phyloP scores from a whole-genome alignment of 2,329 filamentous ascomycete species.

The Colletotrichum spaethianum region DNA sequence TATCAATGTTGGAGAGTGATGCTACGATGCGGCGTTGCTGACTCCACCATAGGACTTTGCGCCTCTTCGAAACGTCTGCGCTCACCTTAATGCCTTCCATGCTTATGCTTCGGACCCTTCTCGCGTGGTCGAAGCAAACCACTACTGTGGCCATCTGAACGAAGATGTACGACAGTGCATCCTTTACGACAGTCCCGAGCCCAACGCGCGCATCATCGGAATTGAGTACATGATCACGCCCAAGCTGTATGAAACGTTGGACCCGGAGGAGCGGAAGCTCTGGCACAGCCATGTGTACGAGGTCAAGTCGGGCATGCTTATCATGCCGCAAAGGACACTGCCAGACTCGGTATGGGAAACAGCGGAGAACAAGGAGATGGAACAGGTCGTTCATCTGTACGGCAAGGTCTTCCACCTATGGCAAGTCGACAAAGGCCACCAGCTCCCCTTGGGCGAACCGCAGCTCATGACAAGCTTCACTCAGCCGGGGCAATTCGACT shows the following conservation, averaged over 20 bases:
- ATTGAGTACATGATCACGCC: slow-evolving; percentile 91
- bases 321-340: slow-evolving; percentile 77
- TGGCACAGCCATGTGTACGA: slow-evolving; percentile 87
- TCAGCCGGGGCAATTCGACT: slow-evolving; percentile 63
- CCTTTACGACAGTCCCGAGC: slow-evolving; percentile 80
- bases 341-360: slow-evolving; percentile 78
- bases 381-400: slow-evolving; percentile 80
- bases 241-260: slow-evolving; percentile 76
- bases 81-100: slow-evolving; percentile 90
- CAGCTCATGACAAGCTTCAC: slow-evolving; percentile 70
- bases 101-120: slow-evolving; percentile 81
- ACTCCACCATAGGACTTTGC: slow-evolving; percentile 69
- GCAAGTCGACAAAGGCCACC: slow-evolving; percentile 84
- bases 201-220: slow-evolving; percentile 82
- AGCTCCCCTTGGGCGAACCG: slow-evolving; percentile 65
- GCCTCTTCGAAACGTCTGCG: slow-evolving; percentile 82
- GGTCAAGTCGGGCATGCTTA: slow-evolving; percentile 84
- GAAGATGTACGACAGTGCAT: slow-evolving; percentile 86
- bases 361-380: slow-evolving; percentile 86
- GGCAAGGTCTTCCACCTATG: slow-evolving; percentile 90
- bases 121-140: slow-evolving; percentile 82
- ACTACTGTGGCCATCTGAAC: slow-evolving; percentile 86
- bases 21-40: neutral
- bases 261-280: slow-evolving; percentile 76
- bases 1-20: neutral